These are phyloP conservation scores for Macrolepiota dolichaula DNA, from an alignment of 768 basidiomycete genomes.

Conservation along the genomic window DNA sequence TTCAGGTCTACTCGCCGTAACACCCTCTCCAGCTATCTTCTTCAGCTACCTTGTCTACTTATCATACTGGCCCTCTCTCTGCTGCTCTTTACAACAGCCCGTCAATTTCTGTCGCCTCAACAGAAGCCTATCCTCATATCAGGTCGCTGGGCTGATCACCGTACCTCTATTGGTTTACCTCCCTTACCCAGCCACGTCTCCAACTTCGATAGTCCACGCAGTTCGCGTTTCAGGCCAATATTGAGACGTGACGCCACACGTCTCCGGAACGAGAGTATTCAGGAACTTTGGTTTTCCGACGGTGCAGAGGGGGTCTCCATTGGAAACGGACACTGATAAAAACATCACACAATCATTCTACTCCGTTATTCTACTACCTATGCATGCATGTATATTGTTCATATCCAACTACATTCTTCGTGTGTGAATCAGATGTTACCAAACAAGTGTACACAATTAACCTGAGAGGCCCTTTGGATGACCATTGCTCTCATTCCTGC, in stretches of 20 bases:
- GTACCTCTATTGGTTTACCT: background rate
- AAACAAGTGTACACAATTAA: constrained; percentile 5
- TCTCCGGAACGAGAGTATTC: background rate
- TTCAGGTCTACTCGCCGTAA: no score
- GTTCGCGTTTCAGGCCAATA: background rate
- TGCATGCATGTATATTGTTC: background rate
- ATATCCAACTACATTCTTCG: no score
- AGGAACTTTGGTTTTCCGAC: background rate
- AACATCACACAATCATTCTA: background rate
- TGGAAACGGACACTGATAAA: background rate
- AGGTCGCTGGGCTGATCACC: background rate
- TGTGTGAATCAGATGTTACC: background rate
- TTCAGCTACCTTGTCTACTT: background rate
- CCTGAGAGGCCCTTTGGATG: background rate
- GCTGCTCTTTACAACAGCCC: no score
- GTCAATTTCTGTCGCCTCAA: background rate
- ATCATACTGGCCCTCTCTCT: background rate
- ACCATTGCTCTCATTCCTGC: background rate
- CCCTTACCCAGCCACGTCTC: background rate
- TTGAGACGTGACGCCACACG: background rate
- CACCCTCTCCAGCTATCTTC: no score
- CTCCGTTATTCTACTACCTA: background rate
- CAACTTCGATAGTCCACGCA: background rate
- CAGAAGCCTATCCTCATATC: background rate
- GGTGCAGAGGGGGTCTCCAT: background rate